Evolutionary conservation across 169 alveolate genomes (phyloP).

Genomic region (Perkinsus chesapeaki): DNA sequence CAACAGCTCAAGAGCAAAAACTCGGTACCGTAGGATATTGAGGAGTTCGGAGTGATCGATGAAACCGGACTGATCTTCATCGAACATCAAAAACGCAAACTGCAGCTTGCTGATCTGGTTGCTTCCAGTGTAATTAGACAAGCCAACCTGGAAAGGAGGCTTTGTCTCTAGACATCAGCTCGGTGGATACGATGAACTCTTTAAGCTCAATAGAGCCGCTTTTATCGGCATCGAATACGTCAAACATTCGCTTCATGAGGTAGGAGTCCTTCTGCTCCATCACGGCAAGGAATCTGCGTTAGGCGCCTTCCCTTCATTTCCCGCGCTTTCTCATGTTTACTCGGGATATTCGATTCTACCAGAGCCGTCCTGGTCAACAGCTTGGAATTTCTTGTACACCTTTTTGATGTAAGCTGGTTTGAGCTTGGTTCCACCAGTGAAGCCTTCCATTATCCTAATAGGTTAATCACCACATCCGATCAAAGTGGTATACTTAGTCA

Average conservation of each 20-base stretch:
- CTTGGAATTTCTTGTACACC: slow-evolving; percentile 7
- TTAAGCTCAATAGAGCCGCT: slow-evolving; percentile 5
- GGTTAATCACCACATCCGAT: not conserved
- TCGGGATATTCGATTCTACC: slow-evolving; percentile 7
- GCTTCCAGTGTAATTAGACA: not conserved
- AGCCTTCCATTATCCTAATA: not conserved
- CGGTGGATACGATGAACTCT: not conserved
- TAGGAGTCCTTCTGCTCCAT: slow-evolving; percentile 5
- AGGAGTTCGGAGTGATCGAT: not conserved
- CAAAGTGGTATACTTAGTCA: not conserved
- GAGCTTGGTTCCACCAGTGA: not conserved
- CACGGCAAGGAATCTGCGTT: not conserved
- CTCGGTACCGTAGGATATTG: not conserved
- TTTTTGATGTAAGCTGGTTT: slow-evolving; percentile 2
- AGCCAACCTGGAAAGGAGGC: not conserved
- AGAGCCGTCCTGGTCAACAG: slow-evolving; percentile 5
- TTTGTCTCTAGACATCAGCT: not conserved
- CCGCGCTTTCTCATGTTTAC: too few species aligned
- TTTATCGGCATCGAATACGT: not conserved
- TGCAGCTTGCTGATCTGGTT: not conserved
- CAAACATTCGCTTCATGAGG: slow-evolving; percentile 4
- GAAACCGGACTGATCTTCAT: not conserved
- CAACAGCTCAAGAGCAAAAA: too few species aligned
- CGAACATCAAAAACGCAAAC: slow-evolving; percentile 11
- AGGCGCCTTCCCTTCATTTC: too few species aligned